These are phyloP conservation scores for Calcarisporium arbuscula DNA, from an alignment of 2,329 filamentous ascomycete species.

Conservation along the genomic window DNA sequence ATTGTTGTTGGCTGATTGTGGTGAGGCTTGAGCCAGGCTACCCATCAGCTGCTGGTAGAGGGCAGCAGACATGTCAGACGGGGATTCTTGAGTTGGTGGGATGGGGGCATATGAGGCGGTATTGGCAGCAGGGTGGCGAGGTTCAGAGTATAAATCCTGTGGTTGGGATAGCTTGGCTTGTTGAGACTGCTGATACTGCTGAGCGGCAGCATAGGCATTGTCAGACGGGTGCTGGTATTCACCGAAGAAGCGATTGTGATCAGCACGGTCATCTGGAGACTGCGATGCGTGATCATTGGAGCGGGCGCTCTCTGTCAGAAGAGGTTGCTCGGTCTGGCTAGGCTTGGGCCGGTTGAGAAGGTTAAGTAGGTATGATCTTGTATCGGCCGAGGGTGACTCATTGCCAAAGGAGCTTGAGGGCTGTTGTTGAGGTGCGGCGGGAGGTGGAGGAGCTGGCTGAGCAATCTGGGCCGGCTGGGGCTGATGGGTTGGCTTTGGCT, in stretches of 20 bases:
- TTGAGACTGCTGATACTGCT: conserved; percentile 17
- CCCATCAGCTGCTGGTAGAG: conserved; percentile 33
- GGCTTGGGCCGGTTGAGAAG: conserved; percentile 76
- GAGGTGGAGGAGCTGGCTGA: conserved; percentile 14
- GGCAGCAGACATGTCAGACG: conserved; percentile 26
- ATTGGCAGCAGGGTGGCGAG: conserved; percentile 16
- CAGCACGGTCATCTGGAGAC: conserved; percentile 26
- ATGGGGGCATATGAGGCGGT: conserved; percentile 17
- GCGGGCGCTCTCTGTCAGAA: conserved; percentile 33
- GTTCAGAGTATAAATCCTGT: conserved; percentile 17
- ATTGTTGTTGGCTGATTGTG: conserved; percentile 32
- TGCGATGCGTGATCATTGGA: conserved; percentile 39
- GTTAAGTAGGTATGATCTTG: conserved; percentile 79
- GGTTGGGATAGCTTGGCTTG: conserved; percentile 17
- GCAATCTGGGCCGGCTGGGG: conserved; percentile 3
- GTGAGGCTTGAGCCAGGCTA: conserved; percentile 31
- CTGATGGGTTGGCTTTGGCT: conserved; percentile 20
- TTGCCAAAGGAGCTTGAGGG: conserved; percentile 35
- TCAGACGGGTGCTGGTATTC: conserved; percentile 22
- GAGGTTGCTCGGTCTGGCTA: conserved; percentile 46
- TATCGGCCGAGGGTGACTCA: conserved; percentile 55
- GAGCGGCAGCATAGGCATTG: too few relatives aligned
- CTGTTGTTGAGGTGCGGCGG: conserved; percentile 17
- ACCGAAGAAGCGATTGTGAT: conserved; percentile 21
- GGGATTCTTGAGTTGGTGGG: conserved; percentile 29